A percentile compares a stretch with the other conserved stretches of the same genome.
Conservation (phyloP, 2,329 filamentous ascomycete species). For the Cercospora beticola region DNA sequence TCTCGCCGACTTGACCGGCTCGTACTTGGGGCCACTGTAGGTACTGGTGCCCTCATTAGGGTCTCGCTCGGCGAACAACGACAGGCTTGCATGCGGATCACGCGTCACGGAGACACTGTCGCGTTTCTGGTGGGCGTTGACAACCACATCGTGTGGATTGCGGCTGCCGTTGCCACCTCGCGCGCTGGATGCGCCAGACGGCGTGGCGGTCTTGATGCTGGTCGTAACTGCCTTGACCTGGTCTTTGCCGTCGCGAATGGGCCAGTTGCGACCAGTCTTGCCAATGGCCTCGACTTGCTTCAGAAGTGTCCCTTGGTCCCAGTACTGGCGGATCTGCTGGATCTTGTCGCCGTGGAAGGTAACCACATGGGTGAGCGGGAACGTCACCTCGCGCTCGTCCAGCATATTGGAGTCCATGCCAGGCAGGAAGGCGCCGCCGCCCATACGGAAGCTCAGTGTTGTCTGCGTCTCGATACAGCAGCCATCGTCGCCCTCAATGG, state of each 20-base stretch:
- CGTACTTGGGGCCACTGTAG: conserved; percentile 52
- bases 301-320: conserved; percentile 91
- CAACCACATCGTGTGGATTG: conserved; percentile 30
- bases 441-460: conserved; percentile 73
- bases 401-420: conserved; percentile 93
- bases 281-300: conserved; percentile 95
- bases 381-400: conserved; percentile 72
- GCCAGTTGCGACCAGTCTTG: conserved; percentile 87
- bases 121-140: conserved; percentile 32
- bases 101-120: conserved; percentile 40
- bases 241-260: conserved; percentile 82
- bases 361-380: conserved; percentile 90
- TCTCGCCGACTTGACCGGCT: conserved; percentile 69
- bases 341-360: conserved; percentile 80
- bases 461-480: conserved; percentile 79
- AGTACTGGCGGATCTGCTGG: conserved; percentile 80
- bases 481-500: conserved; percentile 68
- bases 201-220: conserved; percentile 34
- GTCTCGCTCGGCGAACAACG: conserved; percentile 72
- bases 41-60: conserved; percentile 53
- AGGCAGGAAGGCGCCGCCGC: conserved; percentile 84
- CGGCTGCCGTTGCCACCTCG: conserved; percentile 14
- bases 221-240: conserved; percentile 64
- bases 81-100: conserved; percentile 64
- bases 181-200: conserved; percentile 27